Base-by-base conservation (phyloP, 257 asterid species). In the Handroanthus guayacan region DNA sequence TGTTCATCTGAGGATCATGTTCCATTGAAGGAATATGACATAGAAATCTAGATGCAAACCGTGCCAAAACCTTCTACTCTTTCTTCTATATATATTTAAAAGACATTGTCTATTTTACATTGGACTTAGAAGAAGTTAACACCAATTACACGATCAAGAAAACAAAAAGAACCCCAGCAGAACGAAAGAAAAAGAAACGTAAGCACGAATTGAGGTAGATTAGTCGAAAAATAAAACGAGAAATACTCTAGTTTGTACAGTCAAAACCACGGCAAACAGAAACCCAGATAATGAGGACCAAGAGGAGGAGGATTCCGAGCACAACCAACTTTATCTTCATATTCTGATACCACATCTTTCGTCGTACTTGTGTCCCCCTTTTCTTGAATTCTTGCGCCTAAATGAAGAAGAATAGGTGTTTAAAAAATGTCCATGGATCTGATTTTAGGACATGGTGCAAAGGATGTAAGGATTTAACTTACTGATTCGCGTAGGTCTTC, bases 311-410 rank as follows among this genome's bases (percentile, higher is more conserved):
- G 75, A 89, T 89, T 38, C 90, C 97, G 5, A 87, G 72, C 47
- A 91, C 97, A 56, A 87, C 79, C 82, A 89, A 58, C 80, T 91
- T 91, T 77, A 89, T 83, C 82, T 91, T 91, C 97, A 89, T 89
- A 45, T 87, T 89, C 78, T 89, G 89, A 68, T 86, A 91, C 97
- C 95, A 91, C 95, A 89, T 85, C 63, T 89, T 91, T 63, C 97
- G 72, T 10, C 86, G 73, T 20, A 91, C 79, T 83, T 89, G 91
- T 61, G 83, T 82, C 39, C 94, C 88, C 7, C 55, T 44, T 62
- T 76, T 79, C 88, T 86, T 83, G 84, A 84, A 87, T 13, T 80
- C 75, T 75, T 81, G 84, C 3, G 97, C 97, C 95, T 91, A 86
- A 67, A 86, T 34, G 18, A n/a, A 58, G 14, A 38, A 10, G 57